Percentiles rank a stretch among this genome's conserved stretches.
Evolutionary conservation across 2,329 filamentous ascomycete genomes (phyloP).

Genomic region (Venturia pyrina): DNA sequence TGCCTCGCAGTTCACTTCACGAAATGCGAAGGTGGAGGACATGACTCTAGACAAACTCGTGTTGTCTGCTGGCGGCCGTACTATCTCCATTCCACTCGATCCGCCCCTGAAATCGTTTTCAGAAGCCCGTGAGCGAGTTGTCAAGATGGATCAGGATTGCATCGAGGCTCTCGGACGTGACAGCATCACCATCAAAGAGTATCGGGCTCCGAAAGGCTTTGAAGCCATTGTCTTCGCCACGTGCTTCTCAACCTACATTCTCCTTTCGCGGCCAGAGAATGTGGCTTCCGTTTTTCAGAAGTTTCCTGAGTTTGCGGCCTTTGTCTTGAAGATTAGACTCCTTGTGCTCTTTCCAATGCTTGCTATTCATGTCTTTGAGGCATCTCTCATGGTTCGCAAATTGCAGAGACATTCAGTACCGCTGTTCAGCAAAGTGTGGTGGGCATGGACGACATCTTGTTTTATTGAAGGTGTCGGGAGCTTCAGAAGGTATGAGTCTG

Average conservation of each 20-base stretch:
- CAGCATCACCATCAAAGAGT: conserved; percentile 45
- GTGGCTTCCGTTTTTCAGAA: conserved; percentile 34
- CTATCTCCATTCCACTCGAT: conserved; percentile 49
- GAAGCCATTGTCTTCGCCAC: conserved; percentile 44
- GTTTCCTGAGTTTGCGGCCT: conserved; percentile 41
- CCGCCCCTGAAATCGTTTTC: conserved; percentile 60
- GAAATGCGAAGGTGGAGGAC: conserved; percentile 53
- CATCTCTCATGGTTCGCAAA: conserved; percentile 36
- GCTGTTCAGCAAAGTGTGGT: conserved; percentile 39
- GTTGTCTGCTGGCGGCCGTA: conserved; percentile 42
- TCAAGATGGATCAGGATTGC: conserved; percentile 59
- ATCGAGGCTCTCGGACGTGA: conserved; percentile 51
- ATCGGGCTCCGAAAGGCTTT: conserved; percentile 39
- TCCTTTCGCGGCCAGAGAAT: conserved; percentile 22
- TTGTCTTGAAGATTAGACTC: conserved; percentile 47
- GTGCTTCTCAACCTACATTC: conserved; percentile 23
- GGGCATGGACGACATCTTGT: conserved; percentile 41
- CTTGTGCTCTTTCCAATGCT: conserved; percentile 40
- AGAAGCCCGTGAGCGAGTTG: conserved; percentile 60
- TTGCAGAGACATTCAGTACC: conserved; percentile 44
- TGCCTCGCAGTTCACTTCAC: conserved; percentile 45
- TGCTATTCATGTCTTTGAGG: conserved; percentile 56
- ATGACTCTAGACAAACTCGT: conserved; percentile 54
- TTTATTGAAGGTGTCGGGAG: conserved; percentile 44
- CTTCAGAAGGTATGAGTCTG: conserved; percentile 28